Conservation (phyloP, 2,329 filamentous ascomycete species). For the Aspergillus felis region DNA sequence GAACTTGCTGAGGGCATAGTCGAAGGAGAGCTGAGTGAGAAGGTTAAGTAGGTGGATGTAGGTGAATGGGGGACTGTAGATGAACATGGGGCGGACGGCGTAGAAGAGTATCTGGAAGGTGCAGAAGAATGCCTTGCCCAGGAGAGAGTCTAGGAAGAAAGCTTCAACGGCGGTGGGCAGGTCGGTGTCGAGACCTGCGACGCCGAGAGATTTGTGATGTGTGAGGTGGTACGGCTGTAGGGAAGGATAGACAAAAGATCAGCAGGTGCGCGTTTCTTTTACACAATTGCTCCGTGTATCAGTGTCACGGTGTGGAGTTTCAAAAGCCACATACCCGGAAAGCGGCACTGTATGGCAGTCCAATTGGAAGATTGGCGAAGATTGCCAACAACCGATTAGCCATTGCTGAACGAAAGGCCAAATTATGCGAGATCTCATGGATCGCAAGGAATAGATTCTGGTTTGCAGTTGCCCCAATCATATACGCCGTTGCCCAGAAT, state of each 20-base stretch:
- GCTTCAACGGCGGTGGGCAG: conserved; percentile 90
- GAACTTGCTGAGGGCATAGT: conserved; percentile 61
- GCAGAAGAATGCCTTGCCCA: conserved; percentile 97
- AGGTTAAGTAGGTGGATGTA: conserved; percentile 82
- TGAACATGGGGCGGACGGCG: conserved; percentile 88
- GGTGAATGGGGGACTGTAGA: conserved; percentile 86
- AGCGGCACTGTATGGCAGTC: conserved; percentile 89
- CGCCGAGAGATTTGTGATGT: conserved; percentile 96
- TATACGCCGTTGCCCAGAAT: conserved; percentile 83
- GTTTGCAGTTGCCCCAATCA: conserved; percentile 91
- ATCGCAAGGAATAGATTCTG: conserved; percentile 98
- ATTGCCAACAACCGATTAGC: conserved; percentile 86
- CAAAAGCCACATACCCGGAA: conserved; percentile 64
- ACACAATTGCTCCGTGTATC: neutral
- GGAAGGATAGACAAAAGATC: neutral
- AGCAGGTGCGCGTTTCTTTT: neutral
- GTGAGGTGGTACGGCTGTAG: conserved; percentile 88
- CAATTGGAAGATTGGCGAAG: conserved; percentile 92
- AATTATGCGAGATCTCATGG: conserved; percentile 97
- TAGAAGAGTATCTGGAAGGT: conserved; percentile 99
- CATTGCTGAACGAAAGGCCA: conserved; percentile 77
- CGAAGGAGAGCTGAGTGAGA: conserved; percentile 70
- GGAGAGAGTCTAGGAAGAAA: conserved; percentile 83
- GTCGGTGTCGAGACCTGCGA: conserved; percentile 93
- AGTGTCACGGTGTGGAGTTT: neutral